phyloP scores from a whole-genome alignment of 202 grass and related monocot genomes.

The Cymbopogon flexuosus region DNA sequence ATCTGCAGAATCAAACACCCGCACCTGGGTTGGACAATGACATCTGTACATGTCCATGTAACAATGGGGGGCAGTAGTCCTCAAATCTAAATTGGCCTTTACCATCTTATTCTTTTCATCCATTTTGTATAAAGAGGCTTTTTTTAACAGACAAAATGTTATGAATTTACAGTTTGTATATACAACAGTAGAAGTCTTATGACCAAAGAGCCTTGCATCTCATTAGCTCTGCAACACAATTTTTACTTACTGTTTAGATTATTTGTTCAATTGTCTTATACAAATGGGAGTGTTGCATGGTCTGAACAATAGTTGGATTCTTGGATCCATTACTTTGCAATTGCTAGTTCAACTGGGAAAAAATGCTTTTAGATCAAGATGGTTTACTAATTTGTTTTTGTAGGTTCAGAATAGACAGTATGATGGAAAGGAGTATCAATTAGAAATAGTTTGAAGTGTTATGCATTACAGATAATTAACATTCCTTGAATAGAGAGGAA shows the following conservation, averaged over 20 bases:
- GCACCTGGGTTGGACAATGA: not conserved
- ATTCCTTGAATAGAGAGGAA: not conserved
- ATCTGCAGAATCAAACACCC: not conserved
- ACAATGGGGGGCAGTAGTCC: not conserved
- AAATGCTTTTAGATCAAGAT: not conserved
- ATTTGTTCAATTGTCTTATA: not conserved
- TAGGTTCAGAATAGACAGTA: not conserved
- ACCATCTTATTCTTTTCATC: not conserved
- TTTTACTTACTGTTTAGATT: not conserved
- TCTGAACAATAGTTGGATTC: not conserved
- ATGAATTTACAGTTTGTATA: not conserved
- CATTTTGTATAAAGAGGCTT: not conserved
- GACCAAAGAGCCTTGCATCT: not conserved
- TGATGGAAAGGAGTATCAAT: not conserved
- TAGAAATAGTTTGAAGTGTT: not conserved
- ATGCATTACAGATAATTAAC: not conserved
- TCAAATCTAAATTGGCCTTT: not conserved
- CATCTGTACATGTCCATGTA: not conserved
- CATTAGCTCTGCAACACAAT: not conserved
- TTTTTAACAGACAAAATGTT: not conserved
- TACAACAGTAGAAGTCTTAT: not conserved
- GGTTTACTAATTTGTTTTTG: not conserved
- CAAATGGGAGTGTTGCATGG: not conserved
- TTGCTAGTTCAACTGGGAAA: not conserved
- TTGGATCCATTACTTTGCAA: not conserved